These are phyloP conservation scores for Claviceps digitariae DNA, from an alignment of 2,329 filamentous ascomycete species.

Conservation along the genomic window DNA sequence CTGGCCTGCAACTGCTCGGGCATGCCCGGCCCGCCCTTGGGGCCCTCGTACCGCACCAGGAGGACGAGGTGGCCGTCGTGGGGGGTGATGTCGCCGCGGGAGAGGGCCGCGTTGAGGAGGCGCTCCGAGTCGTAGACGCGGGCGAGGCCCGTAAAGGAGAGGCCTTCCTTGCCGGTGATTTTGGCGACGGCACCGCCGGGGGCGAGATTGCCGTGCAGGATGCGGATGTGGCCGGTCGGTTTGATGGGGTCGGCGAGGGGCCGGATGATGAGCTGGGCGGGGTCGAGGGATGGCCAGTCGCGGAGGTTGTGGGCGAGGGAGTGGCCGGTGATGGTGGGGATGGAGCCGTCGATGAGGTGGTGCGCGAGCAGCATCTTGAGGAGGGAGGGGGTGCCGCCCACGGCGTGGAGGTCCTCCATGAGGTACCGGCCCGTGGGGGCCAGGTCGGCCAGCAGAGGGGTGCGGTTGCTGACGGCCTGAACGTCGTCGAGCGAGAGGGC, in stretches of 20 bases:
- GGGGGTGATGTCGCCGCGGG: constrained; percentile 43
- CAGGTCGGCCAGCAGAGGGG: constrained; percentile 75
- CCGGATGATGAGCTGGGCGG: constrained; percentile 78
- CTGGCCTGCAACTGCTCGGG: constrained; percentile 83
- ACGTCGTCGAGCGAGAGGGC: constrained; percentile 69
- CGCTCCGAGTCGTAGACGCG: constrained; percentile 79
- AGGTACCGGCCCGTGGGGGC: constrained; percentile 73
- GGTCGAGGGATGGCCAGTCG: constrained; percentile 61
- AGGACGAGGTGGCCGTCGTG: constrained; percentile 67
- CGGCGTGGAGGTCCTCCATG: constrained; percentile 77
- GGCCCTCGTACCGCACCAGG: constrained; percentile 86
- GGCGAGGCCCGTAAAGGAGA: constrained; percentile 66
- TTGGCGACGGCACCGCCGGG: constrained; percentile 86
- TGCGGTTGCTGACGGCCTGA: constrained; percentile 66
- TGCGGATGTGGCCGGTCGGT: constrained; percentile 71
- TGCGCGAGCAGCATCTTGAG: constrained; percentile 74
- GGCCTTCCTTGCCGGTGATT: constrained; percentile 90
- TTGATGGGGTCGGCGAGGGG: constrained; percentile 65
- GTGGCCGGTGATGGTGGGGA: constrained; percentile 72
- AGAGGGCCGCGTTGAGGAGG: constrained; percentile 62
- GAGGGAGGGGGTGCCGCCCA: constrained; percentile 75
- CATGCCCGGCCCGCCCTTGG: constrained; percentile 90
- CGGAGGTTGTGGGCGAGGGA: constrained; percentile 72
- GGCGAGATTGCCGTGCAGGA: constrained; percentile 67
- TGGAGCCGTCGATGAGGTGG: constrained; percentile 60